A percentile compares a stretch with the other conserved stretches of the same genome.
These are phyloP conservation scores for Mesembryanthemum crystallinum DNA, from an alignment of 148 eudicot species.

Conservation along the genomic window DNA sequence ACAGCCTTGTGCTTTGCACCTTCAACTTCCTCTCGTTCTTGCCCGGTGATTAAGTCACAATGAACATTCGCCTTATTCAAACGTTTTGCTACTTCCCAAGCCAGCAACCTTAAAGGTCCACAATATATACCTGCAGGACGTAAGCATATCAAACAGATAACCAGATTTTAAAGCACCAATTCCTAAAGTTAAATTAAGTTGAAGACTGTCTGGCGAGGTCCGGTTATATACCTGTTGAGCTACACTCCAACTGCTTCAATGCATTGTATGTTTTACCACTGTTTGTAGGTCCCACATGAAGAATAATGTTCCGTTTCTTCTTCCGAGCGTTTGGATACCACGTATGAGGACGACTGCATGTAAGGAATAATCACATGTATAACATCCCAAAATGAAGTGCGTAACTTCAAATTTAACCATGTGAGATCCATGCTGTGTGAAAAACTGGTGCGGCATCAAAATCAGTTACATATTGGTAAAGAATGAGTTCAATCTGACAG, in stretches of 20 bases:
- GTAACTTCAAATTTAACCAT: not conserved
- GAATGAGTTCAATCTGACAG: not conserved
- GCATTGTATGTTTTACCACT: conserved; percentile 96
- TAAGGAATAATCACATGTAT: not conserved
- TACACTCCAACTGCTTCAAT: conserved; percentile 70
- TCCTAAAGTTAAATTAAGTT: not conserved
- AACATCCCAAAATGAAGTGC: not conserved
- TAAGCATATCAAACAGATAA: conserved; percentile 14
- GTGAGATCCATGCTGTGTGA: not conserved
- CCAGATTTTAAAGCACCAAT: not conserved
- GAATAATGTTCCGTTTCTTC: conserved; percentile 63
- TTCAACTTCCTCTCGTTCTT: conserved; percentile 84
- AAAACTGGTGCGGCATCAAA: not conserved
- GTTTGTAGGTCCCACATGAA: conserved; percentile 96
- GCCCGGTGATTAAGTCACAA: conserved; percentile 93
- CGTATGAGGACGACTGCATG: conserved; percentile 76
- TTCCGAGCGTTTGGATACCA: conserved; percentile 94
- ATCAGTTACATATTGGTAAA: not conserved
- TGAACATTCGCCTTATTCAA: conserved; percentile 82
- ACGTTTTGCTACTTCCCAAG: conserved; percentile 98
- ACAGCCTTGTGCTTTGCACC: conserved; percentile 86
- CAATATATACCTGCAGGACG: conserved; percentile 74
- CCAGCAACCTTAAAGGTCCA: conserved; percentile 92
- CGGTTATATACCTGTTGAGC: conserved; percentile 68
- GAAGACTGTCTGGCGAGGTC: not conserved